Evolutionary conservation across 2,329 filamentous ascomycete genomes (phyloP).

Genomic region (Trichoderma sp.): DNA sequence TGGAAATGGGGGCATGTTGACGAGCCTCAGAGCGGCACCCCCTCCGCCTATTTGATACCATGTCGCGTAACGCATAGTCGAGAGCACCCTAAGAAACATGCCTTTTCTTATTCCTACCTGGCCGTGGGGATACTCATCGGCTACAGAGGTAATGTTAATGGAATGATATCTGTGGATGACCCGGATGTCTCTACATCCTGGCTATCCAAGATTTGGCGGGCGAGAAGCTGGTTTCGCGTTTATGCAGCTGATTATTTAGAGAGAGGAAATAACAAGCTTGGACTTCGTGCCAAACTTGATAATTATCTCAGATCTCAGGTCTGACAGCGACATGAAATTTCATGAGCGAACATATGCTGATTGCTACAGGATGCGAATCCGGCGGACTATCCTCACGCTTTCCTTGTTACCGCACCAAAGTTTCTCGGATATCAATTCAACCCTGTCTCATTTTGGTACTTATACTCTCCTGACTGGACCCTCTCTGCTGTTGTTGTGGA

Average conservation of each 20-base stretch:
- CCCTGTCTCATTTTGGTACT: constrained; percentile 76
- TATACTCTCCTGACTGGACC: constrained; percentile 55
- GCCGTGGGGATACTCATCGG: constrained; percentile 63
- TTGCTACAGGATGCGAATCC: constrained; percentile 56
- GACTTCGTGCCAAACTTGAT: constrained; percentile 62
- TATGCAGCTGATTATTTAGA: constrained; percentile 60
- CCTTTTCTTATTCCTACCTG: constrained; percentile 70
- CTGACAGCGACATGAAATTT: constrained; percentile 21
- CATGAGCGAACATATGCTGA: constrained; percentile 18
- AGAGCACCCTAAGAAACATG: constrained; percentile 65
- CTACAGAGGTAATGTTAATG: constrained; percentile 55
- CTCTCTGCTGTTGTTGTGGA: constrained; percentile 67
- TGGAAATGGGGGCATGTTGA: neutral
- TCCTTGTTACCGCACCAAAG: constrained; percentile 67
- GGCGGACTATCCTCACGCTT: constrained; percentile 62
- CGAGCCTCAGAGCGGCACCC: neutral
- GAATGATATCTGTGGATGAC: constrained; percentile 51
- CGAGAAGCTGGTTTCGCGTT: constrained; percentile 55
- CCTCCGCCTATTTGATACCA: constrained; percentile 53
- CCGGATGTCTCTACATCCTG: constrained; percentile 21
- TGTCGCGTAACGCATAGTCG: constrained; percentile 64
- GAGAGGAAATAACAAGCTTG: constrained; percentile 49
- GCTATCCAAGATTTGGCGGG: constrained; percentile 33
- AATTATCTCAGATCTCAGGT: constrained; percentile 58
- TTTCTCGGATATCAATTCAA: constrained; percentile 73